A percentile compares a stretch with the other conserved stretches of the same genome.
Conservation (phyloP, 2,329 filamentous ascomycete species). For the Fusarium brevicatenulatum region DNA sequence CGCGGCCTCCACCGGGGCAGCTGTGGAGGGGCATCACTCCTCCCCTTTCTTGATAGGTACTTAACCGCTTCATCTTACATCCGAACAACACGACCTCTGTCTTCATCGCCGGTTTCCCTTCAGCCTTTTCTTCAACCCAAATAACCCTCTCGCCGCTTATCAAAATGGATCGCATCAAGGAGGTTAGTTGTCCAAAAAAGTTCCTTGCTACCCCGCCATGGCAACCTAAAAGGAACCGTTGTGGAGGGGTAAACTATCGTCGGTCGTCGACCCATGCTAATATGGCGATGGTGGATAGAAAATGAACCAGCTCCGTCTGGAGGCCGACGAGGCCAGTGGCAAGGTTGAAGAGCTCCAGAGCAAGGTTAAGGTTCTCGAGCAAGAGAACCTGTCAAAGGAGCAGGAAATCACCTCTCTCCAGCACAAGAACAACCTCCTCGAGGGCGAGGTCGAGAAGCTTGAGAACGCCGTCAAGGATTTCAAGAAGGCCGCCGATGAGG, state of each 20-base stretch:
- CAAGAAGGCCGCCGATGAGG: slow-evolving; percentile 87
- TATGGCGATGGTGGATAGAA: slow-evolving; percentile 65
- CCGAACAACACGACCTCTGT: slow-evolving; percentile 47
- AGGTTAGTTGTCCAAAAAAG: slow-evolving; percentile 67
- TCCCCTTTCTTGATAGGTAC: slow-evolving; percentile 51
- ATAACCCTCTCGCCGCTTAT: slow-evolving; percentile 18
- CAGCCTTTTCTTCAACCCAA: slow-evolving; percentile 19
- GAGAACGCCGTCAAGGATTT: slow-evolving; percentile 84
- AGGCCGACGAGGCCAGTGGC: slow-evolving; percentile 85
- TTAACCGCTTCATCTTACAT: slow-evolving; percentile 48
- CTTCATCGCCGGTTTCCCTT: slow-evolving; percentile 41
- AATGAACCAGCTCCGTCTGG: slow-evolving; percentile 93
- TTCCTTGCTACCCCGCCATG: slow-evolving; percentile 46
- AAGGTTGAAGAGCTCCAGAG: slow-evolving; percentile 88
- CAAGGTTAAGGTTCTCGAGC: slow-evolving; percentile 90
- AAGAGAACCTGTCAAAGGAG: slow-evolving; percentile 96
- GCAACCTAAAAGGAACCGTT: slow-evolving; percentile 39
- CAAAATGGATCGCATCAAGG: slow-evolving; percentile 89
- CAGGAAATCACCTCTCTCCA: slow-evolving; percentile 96
- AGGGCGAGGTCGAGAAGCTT: slow-evolving; percentile 91
- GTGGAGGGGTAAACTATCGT: slow-evolving; percentile 45
- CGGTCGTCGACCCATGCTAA: slow-evolving; percentile 40
- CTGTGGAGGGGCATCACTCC: slow-evolving; percentile 52
- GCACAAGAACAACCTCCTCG: slow-evolving; percentile 94
- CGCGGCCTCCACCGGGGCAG: slow-evolving; percentile 42